Percentiles rank a stretch among this genome's conserved stretches.
Conservation (phyloP, 2,329 filamentous ascomycete genomes). For the Fusarium miscanthi region DNA sequence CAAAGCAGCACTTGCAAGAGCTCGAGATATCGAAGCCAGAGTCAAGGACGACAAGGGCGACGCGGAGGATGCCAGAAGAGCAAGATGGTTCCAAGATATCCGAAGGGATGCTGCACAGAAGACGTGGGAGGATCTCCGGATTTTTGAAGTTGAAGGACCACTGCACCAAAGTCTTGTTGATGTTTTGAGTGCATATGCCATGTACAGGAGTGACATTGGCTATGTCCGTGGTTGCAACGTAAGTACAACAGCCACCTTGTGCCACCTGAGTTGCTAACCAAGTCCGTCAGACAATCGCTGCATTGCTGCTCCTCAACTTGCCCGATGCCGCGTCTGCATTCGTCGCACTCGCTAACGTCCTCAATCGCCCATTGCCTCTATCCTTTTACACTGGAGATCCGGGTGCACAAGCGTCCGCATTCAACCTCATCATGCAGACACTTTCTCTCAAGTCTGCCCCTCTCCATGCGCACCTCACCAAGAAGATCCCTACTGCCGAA, state of each 20-base stretch:
- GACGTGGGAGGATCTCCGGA: conserved; percentile 78
- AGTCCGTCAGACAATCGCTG: conserved; percentile 71
- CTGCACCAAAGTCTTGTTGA: conserved; percentile 76
- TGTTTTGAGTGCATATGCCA: conserved; percentile 80
- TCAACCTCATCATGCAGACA: conserved; percentile 75
- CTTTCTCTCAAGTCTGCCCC: conserved; percentile 72
- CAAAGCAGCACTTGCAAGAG: conserved; percentile 75
- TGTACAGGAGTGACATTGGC: conserved; percentile 85
- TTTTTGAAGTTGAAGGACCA: conserved; percentile 75
- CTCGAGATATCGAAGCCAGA: conserved; percentile 69
- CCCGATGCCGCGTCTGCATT: conserved; percentile 73
- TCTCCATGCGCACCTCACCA: conserved; percentile 73
- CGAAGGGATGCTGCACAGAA: conserved; percentile 69
- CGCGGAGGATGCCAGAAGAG: conserved; percentile 65
- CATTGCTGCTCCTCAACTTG: conserved; percentile 78
- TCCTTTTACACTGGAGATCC: conserved; percentile 79
- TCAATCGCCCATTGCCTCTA: conserved; percentile 79
- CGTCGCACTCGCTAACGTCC: conserved; percentile 77
- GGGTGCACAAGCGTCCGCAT: conserved; percentile 75
- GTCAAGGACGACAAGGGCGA: conserved; percentile 63
- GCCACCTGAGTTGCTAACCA: conserved; percentile 31
- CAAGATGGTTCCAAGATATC: conserved; percentile 72
- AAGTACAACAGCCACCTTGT: conserved; percentile 52
- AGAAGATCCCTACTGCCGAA: conserved; percentile 57
- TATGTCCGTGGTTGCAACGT: conserved; percentile 81